Evolutionary conservation across 2,329 filamentous ascomycete species (phyloP).

Genomic region (Xylaria polymorpha): DNA sequence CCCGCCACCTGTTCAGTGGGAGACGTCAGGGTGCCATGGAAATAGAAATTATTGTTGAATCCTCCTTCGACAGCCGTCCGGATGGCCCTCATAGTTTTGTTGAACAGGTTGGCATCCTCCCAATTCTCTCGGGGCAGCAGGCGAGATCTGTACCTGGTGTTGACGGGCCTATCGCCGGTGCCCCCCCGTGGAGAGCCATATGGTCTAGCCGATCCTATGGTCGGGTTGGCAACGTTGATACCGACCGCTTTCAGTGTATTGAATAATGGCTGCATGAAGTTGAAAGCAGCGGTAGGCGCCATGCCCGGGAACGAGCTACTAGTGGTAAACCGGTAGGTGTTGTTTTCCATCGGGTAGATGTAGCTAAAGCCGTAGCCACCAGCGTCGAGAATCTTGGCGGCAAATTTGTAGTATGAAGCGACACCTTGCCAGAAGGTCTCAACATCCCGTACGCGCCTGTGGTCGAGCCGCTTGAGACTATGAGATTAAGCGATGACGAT

Average conservation of each 20-base stretch:
- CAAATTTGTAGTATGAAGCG: conserved; percentile 50
- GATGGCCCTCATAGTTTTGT: conserved; percentile 49
- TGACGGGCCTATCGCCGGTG: conserved; percentile 46
- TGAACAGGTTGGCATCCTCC: conserved; percentile 46
- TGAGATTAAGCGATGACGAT: conserved; percentile 41
- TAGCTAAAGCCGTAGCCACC: conserved; percentile 54
- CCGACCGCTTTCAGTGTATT: conserved; percentile 49
- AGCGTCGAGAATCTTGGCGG: conserved; percentile 50
- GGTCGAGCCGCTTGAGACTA: conserved; percentile 33
- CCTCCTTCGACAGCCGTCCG: conserved; percentile 48
- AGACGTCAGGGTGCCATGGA: conserved; percentile 51
- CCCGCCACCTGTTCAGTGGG: conserved; percentile 48
- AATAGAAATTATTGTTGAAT: conserved; percentile 52
- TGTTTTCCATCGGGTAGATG: conserved; percentile 46
- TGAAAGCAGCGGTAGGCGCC: conserved; percentile 38
- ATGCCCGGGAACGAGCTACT: conserved; percentile 51
- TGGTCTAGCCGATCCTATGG: conserved; percentile 41
- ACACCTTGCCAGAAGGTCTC: conserved; percentile 51
- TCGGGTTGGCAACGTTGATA: conserved; percentile 47
- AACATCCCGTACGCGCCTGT: conserved; percentile 35
- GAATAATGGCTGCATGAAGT: conserved; percentile 52
- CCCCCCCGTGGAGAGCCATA: conserved; percentile 48
- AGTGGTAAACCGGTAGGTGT: conserved; percentile 49
- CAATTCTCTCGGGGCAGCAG: conserved; percentile 49
- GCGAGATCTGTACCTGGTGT: conserved; percentile 51